These are phyloP conservation scores for Ceratocystis cacaofunesta DNA, from an alignment of 2,329 filamentous ascomycete genomes.

Conservation along the genomic window DNA sequence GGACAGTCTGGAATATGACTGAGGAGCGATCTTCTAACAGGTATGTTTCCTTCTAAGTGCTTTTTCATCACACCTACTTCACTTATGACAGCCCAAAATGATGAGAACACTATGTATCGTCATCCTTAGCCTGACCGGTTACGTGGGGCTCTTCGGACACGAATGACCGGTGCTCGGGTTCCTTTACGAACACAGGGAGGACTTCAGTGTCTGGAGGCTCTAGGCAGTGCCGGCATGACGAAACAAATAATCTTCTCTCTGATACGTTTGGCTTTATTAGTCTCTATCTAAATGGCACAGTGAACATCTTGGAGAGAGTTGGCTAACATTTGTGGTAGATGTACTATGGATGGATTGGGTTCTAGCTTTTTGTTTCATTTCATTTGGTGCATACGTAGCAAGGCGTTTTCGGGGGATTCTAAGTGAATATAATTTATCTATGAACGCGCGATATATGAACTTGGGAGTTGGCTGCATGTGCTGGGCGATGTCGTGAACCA, in stretches of 20 bases:
- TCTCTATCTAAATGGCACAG: background rate
- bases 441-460: background rate
- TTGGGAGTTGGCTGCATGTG: background rate
- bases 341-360: background rate
- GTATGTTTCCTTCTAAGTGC: slow-evolving; percentile 14
- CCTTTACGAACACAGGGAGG: slow-evolving; percentile 4
- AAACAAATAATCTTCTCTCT: slow-evolving; percentile 39
- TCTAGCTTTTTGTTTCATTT: too few species aligned
- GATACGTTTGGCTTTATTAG: slow-evolving; percentile 20
- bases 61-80: too few species aligned
- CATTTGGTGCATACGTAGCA: background rate
- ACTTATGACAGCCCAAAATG: slow-evolving; percentile 31
- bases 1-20: slow-evolving; percentile 45
- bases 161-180: slow-evolving; percentile 4
- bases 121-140: slow-evolving; percentile 79
- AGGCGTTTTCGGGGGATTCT: background rate
- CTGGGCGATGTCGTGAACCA: background rate
- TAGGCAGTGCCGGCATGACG: slow-evolving; percentile 23
- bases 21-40: slow-evolving; percentile 21
- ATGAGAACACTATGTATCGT: slow-evolving; percentile 77
- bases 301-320: background rate
- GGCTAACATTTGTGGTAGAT: background rate
- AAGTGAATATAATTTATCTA: background rate
- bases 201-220: slow-evolving; percentile 8
- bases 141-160: slow-evolving; percentile 17